Conservation (phyloP, 768 basidiomycete genomes). For the Hortiboletus campestris region DNA sequence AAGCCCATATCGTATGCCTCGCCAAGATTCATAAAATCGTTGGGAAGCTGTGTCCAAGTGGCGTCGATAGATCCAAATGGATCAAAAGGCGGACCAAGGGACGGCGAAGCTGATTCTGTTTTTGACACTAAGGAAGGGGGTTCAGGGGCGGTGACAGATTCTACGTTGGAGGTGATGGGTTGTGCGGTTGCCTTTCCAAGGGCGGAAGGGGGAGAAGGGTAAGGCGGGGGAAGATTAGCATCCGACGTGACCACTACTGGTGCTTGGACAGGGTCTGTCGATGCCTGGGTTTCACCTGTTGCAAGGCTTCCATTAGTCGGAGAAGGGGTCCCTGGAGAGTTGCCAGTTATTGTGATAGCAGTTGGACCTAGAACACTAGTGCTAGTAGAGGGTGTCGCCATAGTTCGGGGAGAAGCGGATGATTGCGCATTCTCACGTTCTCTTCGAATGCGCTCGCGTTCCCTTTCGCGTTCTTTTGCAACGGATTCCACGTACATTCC, state of each 20-base stretch:
- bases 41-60: slow-evolving; percentile 37
- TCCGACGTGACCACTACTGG: slow-evolving; percentile 13
- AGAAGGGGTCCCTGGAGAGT: slow-evolving; percentile 17
- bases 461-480: slow-evolving; percentile 72
- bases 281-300: slow-evolving; percentile 21
- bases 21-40: slow-evolving; percentile 38
- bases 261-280: slow-evolving; percentile 12
- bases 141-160: slow-evolving; percentile 26
- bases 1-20: slow-evolving; percentile 47
- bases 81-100: slow-evolving; percentile 38
- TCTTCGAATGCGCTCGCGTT: slow-evolving; percentile 68
- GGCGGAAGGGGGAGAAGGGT: slow-evolving; percentile 62
- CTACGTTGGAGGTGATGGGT: slow-evolving; percentile 1
- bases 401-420: slow-evolving; percentile 27
- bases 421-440: slow-evolving; percentile 53
- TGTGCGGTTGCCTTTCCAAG: slow-evolving; percentile 23
- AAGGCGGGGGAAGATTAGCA: slow-evolving; percentile 33
- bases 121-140: slow-evolving; percentile 7
- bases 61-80: slow-evolving; percentile 43
- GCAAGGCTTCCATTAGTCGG: slow-evolving; percentile 8
- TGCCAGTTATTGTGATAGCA: slow-evolving; percentile 5
- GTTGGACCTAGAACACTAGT: slow-evolving; percentile 9
- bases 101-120: slow-evolving; percentile 15
- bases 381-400: slow-evolving; percentile 22
- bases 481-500: slow-evolving; percentile 73